Percentiles rank a stretch among this genome's conserved stretches.
These are phyloP conservation scores for Lecanicillium sp. DNA, from an alignment of 2,329 filamentous ascomycete species.

Conservation along the genomic window DNA sequence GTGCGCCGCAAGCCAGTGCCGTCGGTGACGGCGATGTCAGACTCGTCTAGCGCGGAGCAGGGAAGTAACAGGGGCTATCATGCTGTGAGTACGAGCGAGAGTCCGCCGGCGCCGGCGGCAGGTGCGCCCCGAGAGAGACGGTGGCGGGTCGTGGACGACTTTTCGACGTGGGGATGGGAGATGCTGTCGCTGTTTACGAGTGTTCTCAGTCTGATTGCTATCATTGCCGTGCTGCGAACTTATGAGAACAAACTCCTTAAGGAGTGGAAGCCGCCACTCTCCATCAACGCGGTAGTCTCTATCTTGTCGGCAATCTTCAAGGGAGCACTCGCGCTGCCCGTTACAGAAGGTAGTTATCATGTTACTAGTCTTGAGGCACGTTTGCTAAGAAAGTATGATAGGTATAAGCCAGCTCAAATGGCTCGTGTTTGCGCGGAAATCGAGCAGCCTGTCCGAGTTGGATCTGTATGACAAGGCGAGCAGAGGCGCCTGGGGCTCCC, in stretches of 20 bases:
- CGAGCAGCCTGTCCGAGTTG: background rate
- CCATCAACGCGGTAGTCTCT: constrained; percentile 4
- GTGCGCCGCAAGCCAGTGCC: background rate
- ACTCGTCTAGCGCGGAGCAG: no score
- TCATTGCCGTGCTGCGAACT: background rate
- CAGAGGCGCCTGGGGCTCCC: constrained; percentile 3
- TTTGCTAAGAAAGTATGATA: background rate
- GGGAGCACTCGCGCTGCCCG: constrained; percentile 2
- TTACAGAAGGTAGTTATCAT: background rate
- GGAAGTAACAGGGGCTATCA: background rate
- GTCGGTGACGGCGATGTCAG: background rate
- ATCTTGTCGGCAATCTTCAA: constrained; percentile 3
- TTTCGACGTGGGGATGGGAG: constrained; percentile 7
- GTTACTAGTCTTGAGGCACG: background rate
- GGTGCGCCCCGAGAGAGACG: background rate
- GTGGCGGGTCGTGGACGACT: background rate
- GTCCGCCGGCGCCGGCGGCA: background rate
- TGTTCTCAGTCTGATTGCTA: constrained; percentile 2
- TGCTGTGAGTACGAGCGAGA: background rate
- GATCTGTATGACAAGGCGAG: constrained; percentile 6
- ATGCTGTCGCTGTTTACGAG: background rate
- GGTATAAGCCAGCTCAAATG: constrained; percentile 10
- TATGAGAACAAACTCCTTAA: background rate
- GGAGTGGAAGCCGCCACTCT: constrained; percentile 1
- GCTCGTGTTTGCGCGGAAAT: background rate